Conservation (phyloP, 2,329 filamentous ascomycete genomes). For the Arthrobotrys entomopaga region DNA sequence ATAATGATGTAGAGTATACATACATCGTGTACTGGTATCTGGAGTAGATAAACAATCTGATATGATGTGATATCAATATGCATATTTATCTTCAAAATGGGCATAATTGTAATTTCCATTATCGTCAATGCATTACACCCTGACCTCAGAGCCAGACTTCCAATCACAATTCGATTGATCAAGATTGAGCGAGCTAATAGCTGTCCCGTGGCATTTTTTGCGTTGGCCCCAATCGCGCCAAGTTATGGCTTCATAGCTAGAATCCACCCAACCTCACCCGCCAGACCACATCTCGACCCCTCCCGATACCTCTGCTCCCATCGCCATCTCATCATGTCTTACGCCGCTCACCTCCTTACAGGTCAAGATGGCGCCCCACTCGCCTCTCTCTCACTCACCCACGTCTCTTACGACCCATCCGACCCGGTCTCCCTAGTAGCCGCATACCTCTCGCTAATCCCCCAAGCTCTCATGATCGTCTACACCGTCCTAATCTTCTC, state of each 20-base stretch:
- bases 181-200: slow-evolving; percentile 39
- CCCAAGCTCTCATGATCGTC: slow-evolving; percentile 87
- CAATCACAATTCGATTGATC: neutral
- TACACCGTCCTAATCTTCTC: slow-evolving; percentile 92
- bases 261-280: neutral
- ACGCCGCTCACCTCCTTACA: slow-evolving; percentile 27
- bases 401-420: slow-evolving; percentile 93
- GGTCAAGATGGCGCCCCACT: slow-evolving; percentile 66
- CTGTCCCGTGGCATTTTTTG: slow-evolving; percentile 52
- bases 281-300: neutral
- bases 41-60: too few relatives aligned
- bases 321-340: slow-evolving; percentile 30
- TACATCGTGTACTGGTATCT: too few relatives aligned
- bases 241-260: slow-evolving; percentile 19
- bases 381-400: slow-evolving; percentile 90
- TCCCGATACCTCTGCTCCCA: neutral
- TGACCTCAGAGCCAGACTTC: too few relatives aligned
- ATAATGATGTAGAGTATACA: too few relatives aligned
- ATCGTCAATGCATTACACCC: too few relatives aligned
- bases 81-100: too few relatives aligned
- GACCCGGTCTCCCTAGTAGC: slow-evolving; percentile 86
- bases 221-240: slow-evolving; percentile 26
- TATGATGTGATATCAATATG: too few relatives aligned
- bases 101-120: too few relatives aligned
- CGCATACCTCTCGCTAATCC: slow-evolving; percentile 92